Base-by-base conservation (phyloP, 148 eudicot species). In the Polygonum aviculare region DNA sequence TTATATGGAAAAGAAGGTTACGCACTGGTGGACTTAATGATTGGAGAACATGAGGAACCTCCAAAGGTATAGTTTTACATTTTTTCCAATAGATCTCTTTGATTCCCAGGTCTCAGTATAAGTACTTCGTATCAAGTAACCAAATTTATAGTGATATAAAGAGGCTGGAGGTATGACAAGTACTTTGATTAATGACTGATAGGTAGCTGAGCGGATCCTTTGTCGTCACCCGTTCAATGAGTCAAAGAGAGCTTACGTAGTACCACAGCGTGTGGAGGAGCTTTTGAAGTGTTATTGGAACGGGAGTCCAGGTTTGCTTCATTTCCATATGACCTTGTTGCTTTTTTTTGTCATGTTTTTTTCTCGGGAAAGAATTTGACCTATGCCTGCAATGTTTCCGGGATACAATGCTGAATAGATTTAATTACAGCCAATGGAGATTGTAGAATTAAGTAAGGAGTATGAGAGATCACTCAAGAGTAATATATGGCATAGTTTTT, bases 151-250 rank as follows among this genome's bases (percentile, higher is more conserved):
- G 22, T 57, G n/a, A 26, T 26, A 26, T 57, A 57, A 19, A 57
- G 65, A 57, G 35, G 15, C 12, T 26, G 69, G 36, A 4, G 4
- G 15, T 65, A 41, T 33, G 31, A 33, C 14, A n/a, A 19, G 41
- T 33, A 14, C 35, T 60, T 3, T 26, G 38, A 26, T 60, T 26
- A 60, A 60, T 15, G 41, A 65, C 41, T 79, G 31, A 22, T 82
- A 95, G 99, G 93, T 75, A 63, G 88, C 80, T 47, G 96, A 95
- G 80, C 84, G 97, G 69, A 88, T 95, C 62, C 83, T 95, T n/a
- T 95, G 98, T 77, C 96, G 98, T 49, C 98, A 95, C 79, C 98
- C 98, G 54, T 95, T 95, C 75, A 92, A 80, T 57, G 97, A 95
- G 81, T 95, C 98, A 69, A 95, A 92, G 84, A 86, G 97, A 81